Evolutionary conservation across 1,284 basidiomycete species (phyloP).

Genomic region (Puccinia coronata): DNA sequence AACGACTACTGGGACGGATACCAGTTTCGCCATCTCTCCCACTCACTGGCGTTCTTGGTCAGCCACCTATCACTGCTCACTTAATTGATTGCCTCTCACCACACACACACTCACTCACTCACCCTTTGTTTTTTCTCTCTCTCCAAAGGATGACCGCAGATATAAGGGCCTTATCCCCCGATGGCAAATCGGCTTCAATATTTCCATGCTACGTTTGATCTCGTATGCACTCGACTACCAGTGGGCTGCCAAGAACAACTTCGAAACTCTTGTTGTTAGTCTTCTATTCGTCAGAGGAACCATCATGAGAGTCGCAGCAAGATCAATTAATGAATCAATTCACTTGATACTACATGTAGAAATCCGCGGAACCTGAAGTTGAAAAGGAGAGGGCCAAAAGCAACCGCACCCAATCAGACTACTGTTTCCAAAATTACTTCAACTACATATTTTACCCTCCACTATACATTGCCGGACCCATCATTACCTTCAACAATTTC

Average conservation of each 20-base stretch:
- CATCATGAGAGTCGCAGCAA: no score
- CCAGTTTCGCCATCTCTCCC: slow-evolving; percentile 66
- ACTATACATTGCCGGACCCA: slow-evolving; percentile 92
- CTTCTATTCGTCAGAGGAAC: no score
- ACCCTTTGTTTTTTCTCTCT: background rate
- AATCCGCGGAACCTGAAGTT: slow-evolving; percentile 51
- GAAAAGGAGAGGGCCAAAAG: slow-evolving; percentile 67
- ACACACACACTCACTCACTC: background rate
- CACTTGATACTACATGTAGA: no score
- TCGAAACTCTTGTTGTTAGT: background rate
- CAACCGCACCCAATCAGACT: slow-evolving; percentile 63
- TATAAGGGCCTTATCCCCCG: slow-evolving; percentile 70
- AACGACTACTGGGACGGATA: slow-evolving; percentile 81
- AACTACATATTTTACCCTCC: slow-evolving; percentile 85
- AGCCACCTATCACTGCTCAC: slow-evolving; percentile 53
- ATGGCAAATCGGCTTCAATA: slow-evolving; percentile 95
- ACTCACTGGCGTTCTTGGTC: slow-evolving; percentile 66
- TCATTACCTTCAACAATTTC: slow-evolving; percentile 95
- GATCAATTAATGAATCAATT: no score
- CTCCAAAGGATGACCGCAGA: slow-evolving; percentile 67
- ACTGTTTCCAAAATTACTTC: slow-evolving; percentile 67
- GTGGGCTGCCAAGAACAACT: slow-evolving; percentile 64
- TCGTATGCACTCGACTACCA: slow-evolving; percentile 90
- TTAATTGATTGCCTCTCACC: background rate
- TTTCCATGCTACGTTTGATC: slow-evolving; percentile 89